Evolutionary conservation across 306 rosid species (phyloP).

Genomic region (Pueraria montana): DNA sequence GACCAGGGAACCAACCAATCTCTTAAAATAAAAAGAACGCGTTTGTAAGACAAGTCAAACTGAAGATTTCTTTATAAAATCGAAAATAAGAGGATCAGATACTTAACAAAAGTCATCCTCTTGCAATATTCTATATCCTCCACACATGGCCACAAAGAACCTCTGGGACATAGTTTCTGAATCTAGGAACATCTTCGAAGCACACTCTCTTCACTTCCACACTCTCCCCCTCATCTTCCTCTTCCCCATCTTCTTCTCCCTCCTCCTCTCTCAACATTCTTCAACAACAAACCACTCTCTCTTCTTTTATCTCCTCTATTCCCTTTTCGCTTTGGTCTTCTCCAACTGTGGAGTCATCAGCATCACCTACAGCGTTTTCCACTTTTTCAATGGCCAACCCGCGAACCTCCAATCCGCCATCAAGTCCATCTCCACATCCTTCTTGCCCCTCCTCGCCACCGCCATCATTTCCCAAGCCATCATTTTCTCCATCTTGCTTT

Average conservation of each 20-base stretch:
- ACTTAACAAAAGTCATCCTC: neutral
- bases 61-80: neutral
- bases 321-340: slow-evolving; percentile 44
- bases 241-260: slow-evolving; percentile 64
- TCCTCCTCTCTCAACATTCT: slow-evolving; percentile 49
- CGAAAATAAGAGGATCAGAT: neutral
- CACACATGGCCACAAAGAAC: neutral
- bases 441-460: slow-evolving; percentile 61
- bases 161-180: slow-evolving; percentile 48
- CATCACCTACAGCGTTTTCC: slow-evolving; percentile 67
- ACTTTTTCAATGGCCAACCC: slow-evolving; percentile 63
- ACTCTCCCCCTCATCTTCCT: slow-evolving; percentile 72
- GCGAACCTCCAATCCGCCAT: slow-evolving; percentile 60
- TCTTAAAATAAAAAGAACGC: no score
- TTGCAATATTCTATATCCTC: neutral
- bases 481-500: neutral
- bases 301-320: slow-evolving; percentile 22
- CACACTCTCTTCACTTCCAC: slow-evolving; percentile 67
- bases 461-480: slow-evolving; percentile 32
- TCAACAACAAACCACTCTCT: neutral
- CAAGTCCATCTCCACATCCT: slow-evolving; percentile 52
- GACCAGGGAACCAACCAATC: neutral
- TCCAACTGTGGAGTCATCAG: slow-evolving; percentile 56
- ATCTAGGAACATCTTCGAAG: slow-evolving; percentile 59
- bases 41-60: neutral